Percentiles rank a stretch among this genome's conserved stretches.
Evolutionary conservation across 768 basidiomycete species (phyloP).

Genomic region (Multifurca ochricompacta): DNA sequence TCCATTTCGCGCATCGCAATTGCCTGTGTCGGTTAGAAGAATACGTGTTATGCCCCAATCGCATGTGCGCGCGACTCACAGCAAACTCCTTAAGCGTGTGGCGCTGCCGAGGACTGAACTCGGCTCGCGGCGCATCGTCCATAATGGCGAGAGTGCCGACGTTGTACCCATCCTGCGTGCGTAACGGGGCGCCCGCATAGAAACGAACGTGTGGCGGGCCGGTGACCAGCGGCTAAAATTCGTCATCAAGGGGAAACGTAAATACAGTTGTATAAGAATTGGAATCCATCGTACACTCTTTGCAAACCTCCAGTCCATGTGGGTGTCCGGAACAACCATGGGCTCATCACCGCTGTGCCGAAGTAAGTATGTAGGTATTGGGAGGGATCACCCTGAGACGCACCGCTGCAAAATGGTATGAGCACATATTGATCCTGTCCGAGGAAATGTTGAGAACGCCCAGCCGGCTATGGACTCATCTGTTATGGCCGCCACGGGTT

Average conservation of each 20-base stretch:
- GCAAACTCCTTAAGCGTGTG: slow-evolving; percentile 95
- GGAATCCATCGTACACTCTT: slow-evolving; percentile 51
- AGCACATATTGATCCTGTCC: slow-evolving; percentile 70
- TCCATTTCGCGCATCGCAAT: slow-evolving; percentile 95
- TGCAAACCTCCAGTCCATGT: slow-evolving; percentile 80
- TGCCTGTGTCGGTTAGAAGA: slow-evolving; percentile 34
- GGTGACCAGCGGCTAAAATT: slow-evolving; percentile 60
- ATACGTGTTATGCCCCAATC: neutral
- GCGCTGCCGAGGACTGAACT: slow-evolving; percentile 82
- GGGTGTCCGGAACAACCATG: slow-evolving; percentile 73
- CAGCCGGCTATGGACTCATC: slow-evolving; percentile 35
- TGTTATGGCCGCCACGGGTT: neutral
- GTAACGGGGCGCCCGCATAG: slow-evolving; percentile 85
- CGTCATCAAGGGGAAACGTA: neutral
- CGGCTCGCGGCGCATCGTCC: slow-evolving; percentile 72
- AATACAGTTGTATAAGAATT: slow-evolving; percentile 1
- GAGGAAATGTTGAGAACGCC: slow-evolving; percentile 35
- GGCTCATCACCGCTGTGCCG: slow-evolving; percentile 70
- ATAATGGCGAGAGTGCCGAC: slow-evolving; percentile 84
- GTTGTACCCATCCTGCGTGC: slow-evolving; percentile 86
- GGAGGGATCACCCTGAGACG: neutral
- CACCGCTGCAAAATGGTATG: slow-evolving; percentile 79
- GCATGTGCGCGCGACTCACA: slow-evolving; percentile 25
- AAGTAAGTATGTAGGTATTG: neutral
- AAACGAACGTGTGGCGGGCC: slow-evolving; percentile 69